Percentiles rank a stretch among this genome's conserved stretches.
phyloP scores from a whole-genome alignment of 805 yeast species.

The Ogataea salicorniae region DNA sequence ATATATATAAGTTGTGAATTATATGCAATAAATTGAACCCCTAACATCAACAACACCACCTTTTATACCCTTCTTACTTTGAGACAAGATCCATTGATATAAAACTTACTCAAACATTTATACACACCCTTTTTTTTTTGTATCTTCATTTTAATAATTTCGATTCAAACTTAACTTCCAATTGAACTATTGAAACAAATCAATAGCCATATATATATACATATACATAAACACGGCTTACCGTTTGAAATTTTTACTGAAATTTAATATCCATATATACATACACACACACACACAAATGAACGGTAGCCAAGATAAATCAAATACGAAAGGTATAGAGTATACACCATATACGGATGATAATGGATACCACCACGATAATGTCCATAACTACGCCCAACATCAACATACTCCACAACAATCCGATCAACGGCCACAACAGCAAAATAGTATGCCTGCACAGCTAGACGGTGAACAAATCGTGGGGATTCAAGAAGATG shows the following conservation, averaged over 20 bases:
- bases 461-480: not conserved
- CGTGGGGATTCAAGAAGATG: not conserved
- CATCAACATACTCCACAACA: not conserved
- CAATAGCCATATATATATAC: not conserved
- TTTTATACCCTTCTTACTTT: no score
- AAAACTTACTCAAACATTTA: no score
- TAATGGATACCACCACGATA: conserved; percentile 11
- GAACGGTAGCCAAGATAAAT: not conserved
- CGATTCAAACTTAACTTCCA: no score
- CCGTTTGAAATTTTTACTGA: not conserved
- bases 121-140: no score
- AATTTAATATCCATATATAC: not conserved
- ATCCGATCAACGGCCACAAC: not conserved
- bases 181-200: not conserved
- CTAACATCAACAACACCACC: no score
- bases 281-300: not conserved
- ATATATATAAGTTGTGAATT: no score
- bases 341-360: conserved; percentile 12
- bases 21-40: no score
- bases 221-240: not conserved
- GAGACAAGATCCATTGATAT: no score
- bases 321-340: conserved; percentile 12
- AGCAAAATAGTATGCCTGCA: conserved; percentile 1
- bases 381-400: conserved; percentile 6
- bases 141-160: no score